Percentiles rank a stretch among this genome's conserved stretches.
Conservation (phyloP, 179 eudicot species). For the Beta lomatogona region DNA sequence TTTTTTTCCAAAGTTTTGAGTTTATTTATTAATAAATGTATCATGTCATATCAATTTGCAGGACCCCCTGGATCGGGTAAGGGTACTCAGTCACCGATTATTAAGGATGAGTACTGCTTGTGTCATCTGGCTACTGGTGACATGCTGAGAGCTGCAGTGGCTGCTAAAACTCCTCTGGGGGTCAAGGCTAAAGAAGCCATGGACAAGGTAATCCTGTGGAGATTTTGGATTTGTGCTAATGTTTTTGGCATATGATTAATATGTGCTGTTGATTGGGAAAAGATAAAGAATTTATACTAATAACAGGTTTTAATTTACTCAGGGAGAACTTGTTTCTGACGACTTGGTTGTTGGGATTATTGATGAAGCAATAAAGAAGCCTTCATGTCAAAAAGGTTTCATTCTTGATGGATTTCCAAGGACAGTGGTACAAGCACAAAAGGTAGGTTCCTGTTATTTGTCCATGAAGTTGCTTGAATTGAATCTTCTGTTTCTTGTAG, state of each 20-base stretch:
- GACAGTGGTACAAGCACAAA: slow-evolving; percentile 91
- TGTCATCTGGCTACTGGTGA: slow-evolving; percentile 99
- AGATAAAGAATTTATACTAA: slow-evolving; percentile 6
- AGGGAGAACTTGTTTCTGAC: slow-evolving; percentile 98
- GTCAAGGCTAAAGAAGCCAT: slow-evolving; percentile 95
- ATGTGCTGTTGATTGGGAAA: not conserved
- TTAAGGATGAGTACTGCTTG: slow-evolving; percentile 94
- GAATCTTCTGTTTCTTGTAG: slow-evolving; percentile 1
- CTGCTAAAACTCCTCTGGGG: slow-evolving; percentile 94
- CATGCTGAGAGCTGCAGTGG: slow-evolving; percentile 98
- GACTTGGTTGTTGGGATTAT: slow-evolving; percentile 95
- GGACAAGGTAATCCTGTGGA: slow-evolving; percentile 60
- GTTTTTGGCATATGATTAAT: not conserved
- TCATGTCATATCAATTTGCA: slow-evolving; percentile 23
- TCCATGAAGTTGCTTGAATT: not conserved
- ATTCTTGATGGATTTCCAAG: slow-evolving; percentile 99
- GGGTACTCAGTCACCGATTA: slow-evolving; percentile 93
- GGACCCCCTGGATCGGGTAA: slow-evolving; percentile 99
- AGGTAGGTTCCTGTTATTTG: slow-evolving; percentile 41
- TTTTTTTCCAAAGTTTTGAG: not conserved
- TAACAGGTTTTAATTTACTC: not conserved
- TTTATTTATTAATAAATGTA: not conserved
- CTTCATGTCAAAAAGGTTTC: slow-evolving; percentile 94
- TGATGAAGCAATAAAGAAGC: slow-evolving; percentile 90
- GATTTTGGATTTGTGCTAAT: not conserved